These are phyloP conservation scores for Mortierella alpina DNA, from an alignment of 192 early-diverging fungal species.

Conservation along the genomic window DNA sequence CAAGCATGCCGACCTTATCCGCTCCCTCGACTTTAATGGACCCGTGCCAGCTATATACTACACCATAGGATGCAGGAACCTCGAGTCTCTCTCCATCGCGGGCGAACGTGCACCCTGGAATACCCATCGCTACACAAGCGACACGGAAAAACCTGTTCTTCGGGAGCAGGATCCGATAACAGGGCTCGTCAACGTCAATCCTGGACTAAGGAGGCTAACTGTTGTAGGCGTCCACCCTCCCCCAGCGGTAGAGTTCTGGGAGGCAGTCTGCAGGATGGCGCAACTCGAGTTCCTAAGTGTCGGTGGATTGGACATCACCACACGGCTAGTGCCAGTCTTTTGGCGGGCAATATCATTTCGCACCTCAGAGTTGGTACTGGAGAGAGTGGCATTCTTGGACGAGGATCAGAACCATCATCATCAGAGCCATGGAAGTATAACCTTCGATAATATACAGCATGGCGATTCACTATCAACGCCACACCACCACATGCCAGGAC, in stretches of 20 bases:
- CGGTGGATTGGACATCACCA: background rate
- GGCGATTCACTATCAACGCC: background rate
- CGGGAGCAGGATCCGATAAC: background rate
- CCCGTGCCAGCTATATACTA: background rate
- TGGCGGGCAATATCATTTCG: background rate
- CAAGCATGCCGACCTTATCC: background rate
- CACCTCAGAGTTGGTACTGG: background rate
- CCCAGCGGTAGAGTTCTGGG: background rate
- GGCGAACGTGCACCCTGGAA: background rate
- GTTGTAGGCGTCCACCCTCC: background rate
- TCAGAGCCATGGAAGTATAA: background rate
- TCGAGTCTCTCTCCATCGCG: background rate
- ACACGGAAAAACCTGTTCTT: no score
- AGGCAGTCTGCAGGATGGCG: background rate
- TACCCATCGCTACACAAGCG: background rate
- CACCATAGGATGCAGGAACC: conserved; percentile 4
- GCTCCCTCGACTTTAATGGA: background rate
- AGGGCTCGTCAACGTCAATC: background rate
- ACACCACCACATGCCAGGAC: background rate
- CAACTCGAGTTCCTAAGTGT: background rate
- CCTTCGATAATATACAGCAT: no score
- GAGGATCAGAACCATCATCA: background rate
- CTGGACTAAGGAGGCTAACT: background rate
- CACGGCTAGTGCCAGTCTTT: background rate
- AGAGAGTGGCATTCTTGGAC: background rate